These are phyloP conservation scores for Neurospora hispaniola DNA, from an alignment of 495 filamentous ascomycete species.

Conservation along the genomic window DNA sequence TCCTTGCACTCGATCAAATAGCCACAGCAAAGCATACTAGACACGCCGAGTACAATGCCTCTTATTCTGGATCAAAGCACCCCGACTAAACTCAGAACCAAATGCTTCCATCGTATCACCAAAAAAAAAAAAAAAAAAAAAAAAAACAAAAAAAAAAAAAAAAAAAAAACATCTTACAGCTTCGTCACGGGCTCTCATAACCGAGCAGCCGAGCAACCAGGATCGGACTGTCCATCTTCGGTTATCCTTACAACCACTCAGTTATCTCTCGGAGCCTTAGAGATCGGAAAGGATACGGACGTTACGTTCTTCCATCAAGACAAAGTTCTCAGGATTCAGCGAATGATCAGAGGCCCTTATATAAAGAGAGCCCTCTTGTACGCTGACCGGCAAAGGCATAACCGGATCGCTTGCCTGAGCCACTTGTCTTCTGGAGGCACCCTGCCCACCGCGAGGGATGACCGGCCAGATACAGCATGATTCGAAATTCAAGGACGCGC, in stretches of 20 bases:
- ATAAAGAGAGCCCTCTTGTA: not conserved
- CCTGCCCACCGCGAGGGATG: not conserved
- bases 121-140: no score
- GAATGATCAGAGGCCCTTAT: not conserved
- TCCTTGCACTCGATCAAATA: not conserved
- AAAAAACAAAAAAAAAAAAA: not conserved
- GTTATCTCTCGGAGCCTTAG: not conserved
- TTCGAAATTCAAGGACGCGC: not conserved
- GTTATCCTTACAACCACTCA: not conserved
- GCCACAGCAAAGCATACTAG: not conserved
- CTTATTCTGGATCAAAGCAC: not conserved
- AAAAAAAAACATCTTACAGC: not conserved
- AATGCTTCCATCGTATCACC: not conserved
- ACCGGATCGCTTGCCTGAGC: not conserved
- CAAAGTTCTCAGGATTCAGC: not conserved
- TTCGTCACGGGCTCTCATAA: not conserved
- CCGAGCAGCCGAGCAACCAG: not conserved
- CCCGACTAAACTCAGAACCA: not conserved
- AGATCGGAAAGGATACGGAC: not conserved
- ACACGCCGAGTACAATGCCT: not conserved
- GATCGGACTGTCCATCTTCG: not conserved
- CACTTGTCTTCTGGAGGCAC: not conserved
- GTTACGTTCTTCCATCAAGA: not conserved
- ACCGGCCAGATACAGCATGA: not conserved
- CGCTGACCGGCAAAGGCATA: not conserved